Evolutionary conservation across 2,329 filamentous ascomycete genomes (phyloP).

Genomic region (Fusarium sp.): DNA sequence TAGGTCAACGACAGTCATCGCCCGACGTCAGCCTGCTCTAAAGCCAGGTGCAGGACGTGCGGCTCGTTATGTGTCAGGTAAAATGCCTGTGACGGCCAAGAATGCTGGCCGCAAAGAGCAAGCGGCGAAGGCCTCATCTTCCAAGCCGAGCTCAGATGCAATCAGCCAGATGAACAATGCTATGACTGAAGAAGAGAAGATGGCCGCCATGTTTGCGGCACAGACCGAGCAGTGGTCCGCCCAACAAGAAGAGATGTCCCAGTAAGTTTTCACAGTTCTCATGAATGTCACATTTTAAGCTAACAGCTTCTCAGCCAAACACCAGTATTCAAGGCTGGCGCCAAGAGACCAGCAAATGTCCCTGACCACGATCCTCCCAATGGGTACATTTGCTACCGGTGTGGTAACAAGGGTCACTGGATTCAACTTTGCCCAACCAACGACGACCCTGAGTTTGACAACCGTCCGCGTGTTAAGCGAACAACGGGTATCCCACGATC

Average conservation of each 20-base stretch:
- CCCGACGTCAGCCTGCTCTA: conserved; percentile 83
- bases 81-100: conserved; percentile 91
- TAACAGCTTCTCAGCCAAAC: conserved; percentile 66
- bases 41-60: conserved; percentile 91
- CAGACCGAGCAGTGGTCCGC: conserved; percentile 93
- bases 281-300: conserved; percentile 25
- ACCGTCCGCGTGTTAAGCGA: conserved; percentile 90
- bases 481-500: conserved; percentile 97
- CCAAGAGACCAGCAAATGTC: conserved; percentile 78
- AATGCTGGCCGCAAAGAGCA: conserved; percentile 78
- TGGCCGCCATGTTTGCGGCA: conserved; percentile 90
- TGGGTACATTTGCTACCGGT: conserved; percentile 96
- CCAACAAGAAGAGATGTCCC: conserved; percentile 92
- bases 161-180: conserved; percentile 78
- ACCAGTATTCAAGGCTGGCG: conserved; percentile 69
- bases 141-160: conserved; percentile 69
- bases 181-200: conserved; percentile 93
- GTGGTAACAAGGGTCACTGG: conserved; percentile 98
- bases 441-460: conserved; percentile 95
- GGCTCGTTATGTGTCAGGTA: conserved; percentile 94
- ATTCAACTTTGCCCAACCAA: conserved; percentile 99
- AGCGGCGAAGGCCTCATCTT: conserved; percentile 67
- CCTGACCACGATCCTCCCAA: conserved; percentile 94
- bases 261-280: conserved; percentile 62
- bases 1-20: conserved; percentile 92